Base-by-base conservation (phyloP, 2,329 filamentous ascomycete genomes). In the Geosmithia flava region DNA sequence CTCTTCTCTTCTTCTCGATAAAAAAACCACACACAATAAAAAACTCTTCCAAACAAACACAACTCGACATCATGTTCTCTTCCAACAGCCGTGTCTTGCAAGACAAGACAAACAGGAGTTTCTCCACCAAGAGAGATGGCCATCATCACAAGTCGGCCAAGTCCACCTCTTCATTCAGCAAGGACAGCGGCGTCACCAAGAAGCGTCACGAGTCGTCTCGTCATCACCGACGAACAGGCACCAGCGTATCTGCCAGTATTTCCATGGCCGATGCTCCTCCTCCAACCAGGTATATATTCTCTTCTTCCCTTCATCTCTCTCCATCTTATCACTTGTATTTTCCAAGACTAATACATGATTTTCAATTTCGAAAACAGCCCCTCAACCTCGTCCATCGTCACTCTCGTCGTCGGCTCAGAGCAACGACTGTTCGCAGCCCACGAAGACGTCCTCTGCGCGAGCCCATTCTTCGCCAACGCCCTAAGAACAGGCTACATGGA, bases 351-450 rank as follows among this genome's bases (percentile, higher is more conserved):
- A 37, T 16, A 13, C 15, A 11, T 16, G 33, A 37, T n/a, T n/a
- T n/a, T n/a, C n/a, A 37, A 27, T 8, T 27, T 27, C 7, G 23
- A 3, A 6, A 8, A 17, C 8, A 37, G 33, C 33, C 33, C 33
- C n/a, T 23, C 40, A 23, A 76, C 75, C 23, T 84, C 83, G 2
- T 71, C 83, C 43, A 87, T 93, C 60, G 77, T 94, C 55, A 94
- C 87, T 10, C 76, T 94, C 52, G 78, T 85, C 56, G 79, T 94
- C 56, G 87, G 87, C n/a, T 75, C 75, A 5, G 83, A 90, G 55
- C 83, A 89, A 63, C 81, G 90, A 20, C 83, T 95, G 55, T 96
- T 96, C 60, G 90, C 90, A 39, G 88, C 88, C 7, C 90, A 95
- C 64, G 87, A 95, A 70, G 85, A 93, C 55, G 78, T 95, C 52